A percentile compares a stretch with the other conserved stretches of the same genome.
phyloP scores from a whole-genome alignment of 164 flowering plant genomes.

The Litsea cubeba region DNA sequence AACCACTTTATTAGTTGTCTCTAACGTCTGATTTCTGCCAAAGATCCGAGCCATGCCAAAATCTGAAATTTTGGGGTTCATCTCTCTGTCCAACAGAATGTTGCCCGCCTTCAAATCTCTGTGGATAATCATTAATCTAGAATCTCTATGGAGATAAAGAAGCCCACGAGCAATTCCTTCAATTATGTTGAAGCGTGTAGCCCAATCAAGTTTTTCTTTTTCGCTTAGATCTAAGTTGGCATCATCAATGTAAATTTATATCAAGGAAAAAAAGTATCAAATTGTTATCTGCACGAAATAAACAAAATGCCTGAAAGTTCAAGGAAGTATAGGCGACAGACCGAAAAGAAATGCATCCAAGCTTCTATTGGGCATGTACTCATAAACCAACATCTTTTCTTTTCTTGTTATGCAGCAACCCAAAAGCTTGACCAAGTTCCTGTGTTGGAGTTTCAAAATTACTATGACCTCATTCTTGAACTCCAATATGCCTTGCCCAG shows the following conservation, averaged over 20 bases:
- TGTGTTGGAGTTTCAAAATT: conserved; percentile 12
- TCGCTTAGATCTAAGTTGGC: not conserved
- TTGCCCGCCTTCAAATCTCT: conserved; percentile 60
- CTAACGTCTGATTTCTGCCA: conserved; percentile 20
- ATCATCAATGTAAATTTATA: not conserved
- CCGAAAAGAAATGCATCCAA: conserved; percentile 7
- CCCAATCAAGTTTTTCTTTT: conserved; percentile 16
- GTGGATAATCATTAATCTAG: conserved; percentile 44
- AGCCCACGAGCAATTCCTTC: conserved; percentile 50
- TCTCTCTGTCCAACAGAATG: conserved; percentile 38
- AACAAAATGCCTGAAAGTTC: not conserved
- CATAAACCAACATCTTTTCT: conserved; percentile 10
- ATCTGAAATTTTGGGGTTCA: conserved; percentile 49
- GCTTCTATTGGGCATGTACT: conserved; percentile 28
- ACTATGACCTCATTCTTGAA: conserved; percentile 31
- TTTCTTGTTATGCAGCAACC: conserved; percentile 7
- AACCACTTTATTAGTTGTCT: conserved; percentile 20
- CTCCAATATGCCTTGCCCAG: conserved; percentile 28
- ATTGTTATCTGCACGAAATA: not conserved
- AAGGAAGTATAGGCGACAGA: not conserved
- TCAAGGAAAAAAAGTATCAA: not conserved
- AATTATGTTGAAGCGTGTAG: conserved; percentile 20
- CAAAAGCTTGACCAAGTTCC: conserved; percentile 11
- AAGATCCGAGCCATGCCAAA: conserved; percentile 61
- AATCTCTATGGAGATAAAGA: conserved; percentile 55